Evolutionary conservation across 352 stramenopile species (phyloP).

Genomic region (Phytophthora idaei): DNA sequence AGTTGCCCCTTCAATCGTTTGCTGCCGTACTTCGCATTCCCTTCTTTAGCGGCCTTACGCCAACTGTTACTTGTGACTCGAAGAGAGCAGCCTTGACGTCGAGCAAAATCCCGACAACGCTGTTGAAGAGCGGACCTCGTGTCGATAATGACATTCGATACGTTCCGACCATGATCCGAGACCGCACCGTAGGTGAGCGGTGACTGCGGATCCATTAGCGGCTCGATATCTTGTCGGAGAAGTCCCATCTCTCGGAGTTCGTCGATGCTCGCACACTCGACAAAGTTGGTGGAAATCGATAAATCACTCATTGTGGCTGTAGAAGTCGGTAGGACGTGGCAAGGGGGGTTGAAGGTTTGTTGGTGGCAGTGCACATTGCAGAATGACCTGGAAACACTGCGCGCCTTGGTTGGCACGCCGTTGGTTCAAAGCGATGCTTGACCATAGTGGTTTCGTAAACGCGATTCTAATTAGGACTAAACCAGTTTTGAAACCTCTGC

Average conservation of each 20-base stretch:
- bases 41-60: not conserved
- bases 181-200: not conserved
- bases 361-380: too few species aligned
- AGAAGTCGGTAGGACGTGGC: too few species aligned
- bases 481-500: too few species aligned
- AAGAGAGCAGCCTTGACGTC: not conserved
- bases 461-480: too few species aligned
- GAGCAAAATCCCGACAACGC: not conserved
- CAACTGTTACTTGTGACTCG: not conserved
- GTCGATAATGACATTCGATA: not conserved
- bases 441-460: too few species aligned
- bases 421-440: too few species aligned
- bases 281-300: not conserved
- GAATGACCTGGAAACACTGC: too few species aligned
- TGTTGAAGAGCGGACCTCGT: not conserved
- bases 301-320: not conserved
- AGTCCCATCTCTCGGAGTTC: not conserved
- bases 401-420: too few species aligned
- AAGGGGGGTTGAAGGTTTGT: too few species aligned
- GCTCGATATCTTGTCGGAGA: not conserved
- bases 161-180: too few species aligned
- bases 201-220: not conserved
- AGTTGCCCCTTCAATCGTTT: constrained; percentile 3
- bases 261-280: not conserved
- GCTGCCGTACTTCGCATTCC: not conserved